These are phyloP conservation scores for Zychaea mexicana DNA, from an alignment of 371 early-diverging fungal species.

Conservation along the genomic window DNA sequence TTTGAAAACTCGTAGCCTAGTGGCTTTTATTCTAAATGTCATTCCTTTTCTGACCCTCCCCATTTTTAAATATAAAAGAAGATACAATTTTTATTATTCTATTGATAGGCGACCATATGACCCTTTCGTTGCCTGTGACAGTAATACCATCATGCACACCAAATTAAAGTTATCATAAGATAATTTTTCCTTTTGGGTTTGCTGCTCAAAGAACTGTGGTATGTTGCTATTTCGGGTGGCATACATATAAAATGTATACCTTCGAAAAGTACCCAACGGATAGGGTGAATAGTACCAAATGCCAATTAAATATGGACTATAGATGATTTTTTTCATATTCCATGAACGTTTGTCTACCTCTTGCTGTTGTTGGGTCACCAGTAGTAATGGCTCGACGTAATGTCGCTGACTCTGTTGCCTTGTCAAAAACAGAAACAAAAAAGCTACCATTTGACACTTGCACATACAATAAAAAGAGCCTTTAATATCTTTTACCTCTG, in stretches of 20 bases:
- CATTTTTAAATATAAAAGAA: not conserved
- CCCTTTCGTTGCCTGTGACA: conserved; percentile 84
- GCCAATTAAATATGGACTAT: conserved; percentile 71
- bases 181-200: conserved; percentile 69
- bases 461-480: not conserved
- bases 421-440: too few species aligned
- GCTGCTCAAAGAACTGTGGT: too few species aligned
- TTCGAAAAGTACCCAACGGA: conserved; percentile 78
- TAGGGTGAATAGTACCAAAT: conserved; percentile 97
- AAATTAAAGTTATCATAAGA: conserved; percentile 84
- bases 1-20: conserved; percentile 88
- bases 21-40: not conserved
- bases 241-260: too few species aligned
- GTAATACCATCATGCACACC: conserved; percentile 86
- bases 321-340: conserved; percentile 60
- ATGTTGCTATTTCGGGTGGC: too few species aligned
- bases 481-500: not conserved
- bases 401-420: not conserved
- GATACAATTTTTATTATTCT: conserved; percentile 65
- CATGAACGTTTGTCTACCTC: conserved; percentile 19
- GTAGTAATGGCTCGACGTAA: not conserved
- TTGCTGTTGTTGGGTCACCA: too few species aligned
- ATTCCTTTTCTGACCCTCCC: too few species aligned
- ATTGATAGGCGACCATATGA: conserved; percentile 86
- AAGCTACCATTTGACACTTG: too few species aligned